phyloP scores from a whole-genome alignment of 129 eudicot species.

The Pittosporum tobira region DNA sequence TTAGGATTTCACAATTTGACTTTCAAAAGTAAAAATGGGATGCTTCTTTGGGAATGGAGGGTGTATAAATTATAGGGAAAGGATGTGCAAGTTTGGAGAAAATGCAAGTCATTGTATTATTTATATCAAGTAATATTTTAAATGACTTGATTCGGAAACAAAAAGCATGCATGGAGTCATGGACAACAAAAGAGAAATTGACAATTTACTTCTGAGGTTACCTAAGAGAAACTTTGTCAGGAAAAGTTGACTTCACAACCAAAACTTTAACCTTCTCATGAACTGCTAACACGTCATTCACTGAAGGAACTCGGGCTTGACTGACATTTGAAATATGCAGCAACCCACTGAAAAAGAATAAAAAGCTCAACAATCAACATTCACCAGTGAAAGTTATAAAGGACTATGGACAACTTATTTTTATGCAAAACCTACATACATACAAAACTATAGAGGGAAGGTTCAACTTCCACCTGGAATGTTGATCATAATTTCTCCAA shows the following conservation, averaged over 20 bases:
- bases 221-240: slow-evolving; percentile 91
- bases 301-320: slow-evolving; percentile 44
- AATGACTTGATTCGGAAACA: not conserved
- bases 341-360: slow-evolving; percentile 25
- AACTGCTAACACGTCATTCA: slow-evolving; percentile 46
- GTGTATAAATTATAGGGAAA: not conserved
- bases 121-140: not conserved
- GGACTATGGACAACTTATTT: not conserved
- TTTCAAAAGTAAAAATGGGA: too few relatives aligned
- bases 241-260: slow-evolving; percentile 74
- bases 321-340: slow-evolving; percentile 77
- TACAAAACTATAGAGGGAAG: not conserved
- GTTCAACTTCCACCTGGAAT: not conserved
- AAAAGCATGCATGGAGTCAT: not conserved
- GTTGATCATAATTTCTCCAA: too few relatives aligned
- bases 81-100: not conserved
- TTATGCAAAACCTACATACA: not conserved
- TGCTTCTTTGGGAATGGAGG: too few relatives aligned
- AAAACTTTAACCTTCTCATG: slow-evolving; percentile 84
- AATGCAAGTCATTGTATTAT: slow-evolving; percentile 2
- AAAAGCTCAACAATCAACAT: not conserved
- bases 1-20: too few relatives aligned
- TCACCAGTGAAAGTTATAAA: not conserved
- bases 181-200: not conserved
- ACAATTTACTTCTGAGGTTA: slow-evolving; percentile 9